These are phyloP conservation scores for Silybum marianum DNA, from an alignment of 129 eudicot genomes.

Conservation along the genomic window DNA sequence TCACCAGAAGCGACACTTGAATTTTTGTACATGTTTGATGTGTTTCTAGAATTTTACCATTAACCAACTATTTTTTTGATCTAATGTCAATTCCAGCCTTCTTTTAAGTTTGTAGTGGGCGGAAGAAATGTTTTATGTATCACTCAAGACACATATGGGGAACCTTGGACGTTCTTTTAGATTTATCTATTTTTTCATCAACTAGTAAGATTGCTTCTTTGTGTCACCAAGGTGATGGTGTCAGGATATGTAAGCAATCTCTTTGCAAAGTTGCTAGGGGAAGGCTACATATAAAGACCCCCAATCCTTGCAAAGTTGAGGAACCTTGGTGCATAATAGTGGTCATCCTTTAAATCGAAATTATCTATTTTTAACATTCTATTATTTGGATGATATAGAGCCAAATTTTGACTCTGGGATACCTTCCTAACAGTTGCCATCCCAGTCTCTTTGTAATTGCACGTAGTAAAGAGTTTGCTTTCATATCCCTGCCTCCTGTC, in stretches of 20 bases:
- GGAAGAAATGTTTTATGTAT: neutral
- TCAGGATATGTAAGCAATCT: neutral
- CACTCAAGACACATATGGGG: neutral
- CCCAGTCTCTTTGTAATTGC: neutral
- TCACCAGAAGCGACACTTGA: neutral
- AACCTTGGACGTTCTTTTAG: neutral
- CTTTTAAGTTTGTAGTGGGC: neutral
- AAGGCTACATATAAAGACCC: neutral
- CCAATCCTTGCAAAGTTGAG: neutral
- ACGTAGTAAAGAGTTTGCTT: neutral
- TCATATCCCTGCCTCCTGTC: neutral
- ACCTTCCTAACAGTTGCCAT: neutral
- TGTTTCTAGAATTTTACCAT: neutral
- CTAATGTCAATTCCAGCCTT: neutral
- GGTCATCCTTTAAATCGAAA: neutral
- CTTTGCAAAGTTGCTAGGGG: neutral
- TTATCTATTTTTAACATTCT: neutral
- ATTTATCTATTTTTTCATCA: neutral
- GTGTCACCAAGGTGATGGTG: neutral
- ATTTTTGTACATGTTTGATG: neutral
- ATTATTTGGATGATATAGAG: neutral
- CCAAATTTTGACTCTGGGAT: neutral
- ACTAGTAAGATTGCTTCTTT: constrained; percentile 1
- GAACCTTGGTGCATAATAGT: neutral
- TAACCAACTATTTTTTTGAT: neutral